Evolutionary conservation across 306 rosid genomes (phyloP), one percentile per base, ranked within the genome.

Genomic region (Fragaria vesca): DNA sequence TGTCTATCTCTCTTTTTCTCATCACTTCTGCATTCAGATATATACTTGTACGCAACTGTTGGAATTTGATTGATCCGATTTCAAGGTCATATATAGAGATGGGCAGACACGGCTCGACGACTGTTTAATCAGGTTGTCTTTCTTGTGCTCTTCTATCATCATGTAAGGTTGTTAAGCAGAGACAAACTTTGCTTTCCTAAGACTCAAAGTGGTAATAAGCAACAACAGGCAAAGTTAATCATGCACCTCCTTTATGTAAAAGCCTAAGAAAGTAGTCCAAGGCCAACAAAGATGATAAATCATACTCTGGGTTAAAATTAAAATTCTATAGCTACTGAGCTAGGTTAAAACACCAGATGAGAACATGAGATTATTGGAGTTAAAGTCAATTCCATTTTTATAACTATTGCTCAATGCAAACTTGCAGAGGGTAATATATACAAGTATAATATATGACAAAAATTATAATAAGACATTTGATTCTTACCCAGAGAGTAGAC

Each of bases 181-280:
- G 26, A 47, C 73, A 62, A 83, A 66, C 87, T 84, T 92, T 87
- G 83, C 90, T 90, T 90, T 79, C 73, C 75, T 45, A 30, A 81
- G 85, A 92, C 86, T 78, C 88, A 88, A 90, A 87, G 90, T 69
- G 48, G 65, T 50, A 75, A 28, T 30, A 21, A 71, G 81, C 55
- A 82, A 61, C 79, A 80, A n/a, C 30, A 55, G 79, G 78, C 72
- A 85, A 81, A 76, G 78, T 81, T 77, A 82, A 86, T 80, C 52
- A 79, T 85, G 77, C 43, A 60, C 34, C 80, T 65, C 77, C 34
- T 43, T 46, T 76, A 62, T 77, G 65, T 82, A 78, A 85, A 80
- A 85, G 69, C 82, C 69, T 78, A 76, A 66, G 83, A 83, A 87
- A 81, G 48, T 77, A 76, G 72, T 58, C 81, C 52, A 20, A 63